Evolutionary conservation across 805 yeast species (phyloP).

Genomic region (Torulaspora delbrueckii): DNA sequence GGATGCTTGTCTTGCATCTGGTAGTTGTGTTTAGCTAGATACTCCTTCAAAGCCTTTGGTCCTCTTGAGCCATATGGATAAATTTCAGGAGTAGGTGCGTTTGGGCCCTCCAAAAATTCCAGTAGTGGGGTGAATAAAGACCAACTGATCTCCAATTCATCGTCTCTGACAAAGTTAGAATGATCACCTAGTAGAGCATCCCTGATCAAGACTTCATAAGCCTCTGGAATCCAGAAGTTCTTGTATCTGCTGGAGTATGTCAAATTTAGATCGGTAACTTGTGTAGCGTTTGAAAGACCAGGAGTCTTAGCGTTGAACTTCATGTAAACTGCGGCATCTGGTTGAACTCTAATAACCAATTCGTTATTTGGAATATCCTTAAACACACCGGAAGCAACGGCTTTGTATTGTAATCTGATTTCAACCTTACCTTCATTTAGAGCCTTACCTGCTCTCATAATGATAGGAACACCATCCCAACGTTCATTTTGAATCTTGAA

Average conservation of each 20-base stretch:
- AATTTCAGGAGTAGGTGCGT: slow-evolving; percentile 58
- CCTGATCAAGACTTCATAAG: slow-evolving; percentile 91
- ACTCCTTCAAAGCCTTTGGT: slow-evolving; percentile 60
- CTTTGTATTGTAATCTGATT: slow-evolving; percentile 86
- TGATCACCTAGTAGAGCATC: slow-evolving; percentile 90
- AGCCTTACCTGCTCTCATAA: slow-evolving; percentile 97
- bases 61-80: slow-evolving; percentile 93
- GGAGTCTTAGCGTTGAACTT: slow-evolving; percentile 93
- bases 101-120: slow-evolving; percentile 65
- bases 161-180: slow-evolving; percentile 96
- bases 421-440: slow-evolving; percentile 91
- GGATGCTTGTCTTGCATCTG: slow-evolving; percentile 51
- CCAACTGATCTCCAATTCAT: slow-evolving; percentile 94
- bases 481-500: slow-evolving; percentile 82
- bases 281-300: slow-evolving; percentile 76
- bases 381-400: slow-evolving; percentile 79
- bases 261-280: slow-evolving; percentile 85
- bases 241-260: slow-evolving; percentile 77
- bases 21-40: slow-evolving; percentile 67
- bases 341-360: slow-evolving; percentile 90
- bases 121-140: slow-evolving; percentile 86
- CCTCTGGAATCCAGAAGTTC: slow-evolving; percentile 94
- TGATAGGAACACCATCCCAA: slow-evolving; percentile 97
- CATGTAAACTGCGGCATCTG: slow-evolving; percentile 88
- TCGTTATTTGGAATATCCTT: slow-evolving; percentile 82